Evolutionary conservation across 768 basidiomycete genomes (phyloP), one percentile per base, ranked within the genome.

Genomic region (Pulveroboletus frians): DNA sequence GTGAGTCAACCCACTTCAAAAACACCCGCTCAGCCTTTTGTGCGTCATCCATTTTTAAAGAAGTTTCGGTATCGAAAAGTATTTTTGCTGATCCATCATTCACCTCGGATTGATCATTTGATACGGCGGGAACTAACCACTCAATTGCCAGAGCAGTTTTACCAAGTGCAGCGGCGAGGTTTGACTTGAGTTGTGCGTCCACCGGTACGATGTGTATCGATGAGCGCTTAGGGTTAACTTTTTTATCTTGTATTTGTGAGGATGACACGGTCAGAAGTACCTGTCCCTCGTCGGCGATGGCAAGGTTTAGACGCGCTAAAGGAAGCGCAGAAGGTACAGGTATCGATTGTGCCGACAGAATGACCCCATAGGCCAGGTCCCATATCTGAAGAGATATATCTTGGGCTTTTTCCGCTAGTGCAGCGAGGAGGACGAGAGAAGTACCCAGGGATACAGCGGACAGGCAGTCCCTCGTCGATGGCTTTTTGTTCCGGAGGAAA

Each of bases 351-450:
- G 75, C 72, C 2, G 81, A 70, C n/a, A 87, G 71, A 20, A 86
- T 67, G 30, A 85, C 78, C 15, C 79, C 78, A 54, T 82, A 87
- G 51, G 80, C 80, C 18, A 86, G 68, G 53, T 87, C 84, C 84
- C 85, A 86, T 26, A 86, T 62, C 15, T 82, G 77, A 26, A 86
- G 63, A 14, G 70, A 68, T 44, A 85, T 70, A 49, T 79, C 77
- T 7, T 69, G 54, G 3, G 62, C 46, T 15, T 44, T 46, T 14
- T 55, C 50, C 27, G 72, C 70, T 40, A 71, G 38, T 23, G 69
- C 73, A 35, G 77, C 77, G 9, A 87, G 72, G 37, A 86, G 72
- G 39, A 80, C 77, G 40, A 81, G 73, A 0, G 81, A 83, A 0
- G 82, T 77, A 1, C 75, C 74, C 14, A 85, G 62, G 3, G 83